phyloP scores from a whole-genome alignment of 768 basidiomycete species.

The Lentinula raphanica region DNA sequence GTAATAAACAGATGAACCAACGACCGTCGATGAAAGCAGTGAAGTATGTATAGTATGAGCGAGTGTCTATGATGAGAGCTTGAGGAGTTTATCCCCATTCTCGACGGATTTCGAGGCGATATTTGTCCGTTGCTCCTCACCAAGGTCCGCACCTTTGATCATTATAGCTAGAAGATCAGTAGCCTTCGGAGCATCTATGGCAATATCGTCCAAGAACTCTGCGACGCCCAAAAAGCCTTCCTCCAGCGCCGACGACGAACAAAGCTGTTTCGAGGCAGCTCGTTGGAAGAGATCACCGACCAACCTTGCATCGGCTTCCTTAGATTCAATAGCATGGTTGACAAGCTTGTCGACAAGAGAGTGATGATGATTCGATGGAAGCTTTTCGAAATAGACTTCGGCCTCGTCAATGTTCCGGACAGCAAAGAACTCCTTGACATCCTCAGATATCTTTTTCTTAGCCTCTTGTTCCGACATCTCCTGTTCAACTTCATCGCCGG shows the following conservation, averaged over 20 bases:
- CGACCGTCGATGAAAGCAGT: slow-evolving; percentile 17
- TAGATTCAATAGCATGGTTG: slow-evolving; percentile 70
- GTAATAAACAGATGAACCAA: slow-evolving; percentile 10
- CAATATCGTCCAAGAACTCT: slow-evolving; percentile 82
- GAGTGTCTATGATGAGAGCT: slow-evolving; percentile 48
- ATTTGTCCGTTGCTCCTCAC: slow-evolving; percentile 51
- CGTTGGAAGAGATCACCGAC: slow-evolving; percentile 71
- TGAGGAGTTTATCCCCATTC: slow-evolving; percentile 52
- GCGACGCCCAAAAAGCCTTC: slow-evolving; percentile 65
- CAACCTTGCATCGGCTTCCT: slow-evolving; percentile 73
- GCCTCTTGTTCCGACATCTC: slow-evolving; percentile 66
- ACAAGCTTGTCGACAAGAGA: slow-evolving; percentile 74
- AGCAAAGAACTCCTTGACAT: slow-evolving; percentile 81
- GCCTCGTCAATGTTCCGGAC: slow-evolving; percentile 85
- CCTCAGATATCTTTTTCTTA: slow-evolving; percentile 72
- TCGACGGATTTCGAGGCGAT: slow-evolving; percentile 57
- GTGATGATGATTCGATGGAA: slow-evolving; percentile 60
- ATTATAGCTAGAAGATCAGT: slow-evolving; percentile 71
- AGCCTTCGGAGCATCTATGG: slow-evolving; percentile 87
- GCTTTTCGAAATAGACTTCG: slow-evolving; percentile 74
- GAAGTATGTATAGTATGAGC: slow-evolving; percentile 16
- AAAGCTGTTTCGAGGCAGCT: slow-evolving; percentile 54
- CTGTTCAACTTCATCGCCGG: slow-evolving; percentile 34
- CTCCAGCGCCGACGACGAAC: slow-evolving; percentile 60
- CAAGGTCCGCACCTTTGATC: slow-evolving; percentile 64